These are phyloP conservation scores for Picea glauca DNA, from an alignment of 75 land plant species.

Conservation along the genomic window DNA sequence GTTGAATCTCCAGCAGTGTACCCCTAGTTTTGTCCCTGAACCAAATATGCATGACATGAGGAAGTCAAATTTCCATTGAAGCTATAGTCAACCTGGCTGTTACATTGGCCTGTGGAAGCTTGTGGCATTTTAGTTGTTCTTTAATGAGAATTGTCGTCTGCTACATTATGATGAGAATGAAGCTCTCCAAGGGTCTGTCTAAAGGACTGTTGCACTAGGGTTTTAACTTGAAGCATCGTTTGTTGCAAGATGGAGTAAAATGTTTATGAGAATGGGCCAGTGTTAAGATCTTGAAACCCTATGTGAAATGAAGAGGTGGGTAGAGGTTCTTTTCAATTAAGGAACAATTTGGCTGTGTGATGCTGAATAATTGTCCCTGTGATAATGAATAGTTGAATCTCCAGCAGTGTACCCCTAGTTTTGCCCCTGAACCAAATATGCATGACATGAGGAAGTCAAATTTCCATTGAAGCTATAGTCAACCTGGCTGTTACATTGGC, in stretches of 20 bases:
- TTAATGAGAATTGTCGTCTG: background rate
- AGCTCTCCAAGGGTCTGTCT: background rate
- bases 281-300: conserved; percentile 2
- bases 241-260: background rate
- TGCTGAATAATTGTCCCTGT: too few relatives aligned
- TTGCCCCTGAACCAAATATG: too few relatives aligned
- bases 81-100: background rate
- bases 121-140: background rate
- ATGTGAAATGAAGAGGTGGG: too few relatives aligned
- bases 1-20: too few relatives aligned
- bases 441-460: too few relatives aligned
- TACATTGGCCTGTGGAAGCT: background rate
- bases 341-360: too few relatives aligned
- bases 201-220: background rate
- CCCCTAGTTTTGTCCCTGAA: too few relatives aligned
- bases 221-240: background rate
- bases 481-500: background rate
- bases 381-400: too few relatives aligned
- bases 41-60: too few relatives aligned
- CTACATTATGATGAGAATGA: background rate
- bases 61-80: background rate
- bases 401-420: too few relatives aligned
- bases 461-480: background rate
- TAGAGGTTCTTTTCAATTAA: too few relatives aligned
- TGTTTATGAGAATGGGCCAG: background rate